A percentile compares a stretch with the other conserved stretches of the same genome.
Evolutionary conservation across 2,329 filamentous ascomycete species (phyloP).

Genomic region (Plectosphaerella plurivora): DNA sequence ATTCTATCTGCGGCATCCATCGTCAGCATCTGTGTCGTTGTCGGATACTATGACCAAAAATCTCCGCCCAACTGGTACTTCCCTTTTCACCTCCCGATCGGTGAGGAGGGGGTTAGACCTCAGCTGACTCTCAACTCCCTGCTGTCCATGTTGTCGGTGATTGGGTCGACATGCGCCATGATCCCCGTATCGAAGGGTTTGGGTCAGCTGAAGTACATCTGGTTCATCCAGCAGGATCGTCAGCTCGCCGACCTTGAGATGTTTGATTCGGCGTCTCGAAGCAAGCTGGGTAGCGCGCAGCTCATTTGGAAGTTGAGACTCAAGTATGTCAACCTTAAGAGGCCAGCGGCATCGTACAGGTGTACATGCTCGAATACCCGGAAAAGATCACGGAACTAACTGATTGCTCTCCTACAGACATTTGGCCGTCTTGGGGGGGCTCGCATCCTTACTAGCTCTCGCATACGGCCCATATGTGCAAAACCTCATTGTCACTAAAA

Average conservation of each 20-base stretch:
- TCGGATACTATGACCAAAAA: background rate
- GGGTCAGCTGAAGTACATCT: conserved; percentile 6
- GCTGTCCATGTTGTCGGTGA: conserved; percentile 4
- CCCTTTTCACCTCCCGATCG: background rate
- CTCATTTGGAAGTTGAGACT: conserved; percentile 7
- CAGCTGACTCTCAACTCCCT: conserved; percentile 6
- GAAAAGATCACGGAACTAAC: background rate
- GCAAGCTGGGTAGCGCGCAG: conserved; percentile 3
- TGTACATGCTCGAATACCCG: too few relatives aligned
- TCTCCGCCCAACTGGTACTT: background rate
- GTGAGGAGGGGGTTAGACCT: too few relatives aligned
- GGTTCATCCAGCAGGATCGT: conserved; percentile 6
- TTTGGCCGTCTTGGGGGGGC: conserved; percentile 4
- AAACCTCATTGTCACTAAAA: background rate
- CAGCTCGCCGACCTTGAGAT: conserved; percentile 6
- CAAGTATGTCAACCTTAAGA: conserved; percentile 3
- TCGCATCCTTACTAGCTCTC: conserved; percentile 6
- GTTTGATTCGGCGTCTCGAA: conserved; percentile 6
- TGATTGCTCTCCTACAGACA: background rate
- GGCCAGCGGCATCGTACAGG: too few relatives aligned
- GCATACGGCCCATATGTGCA: conserved; percentile 9
- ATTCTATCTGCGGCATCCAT: conserved; percentile 2
- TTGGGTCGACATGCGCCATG: conserved; percentile 7
- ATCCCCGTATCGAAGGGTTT: conserved; percentile 6
- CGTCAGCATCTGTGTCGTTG: conserved; percentile 2